Percentiles rank a stretch among this genome's conserved stretches.
Conservation (phyloP, 202 grass and related monocot species). For the Elaeis oleifera region DNA sequence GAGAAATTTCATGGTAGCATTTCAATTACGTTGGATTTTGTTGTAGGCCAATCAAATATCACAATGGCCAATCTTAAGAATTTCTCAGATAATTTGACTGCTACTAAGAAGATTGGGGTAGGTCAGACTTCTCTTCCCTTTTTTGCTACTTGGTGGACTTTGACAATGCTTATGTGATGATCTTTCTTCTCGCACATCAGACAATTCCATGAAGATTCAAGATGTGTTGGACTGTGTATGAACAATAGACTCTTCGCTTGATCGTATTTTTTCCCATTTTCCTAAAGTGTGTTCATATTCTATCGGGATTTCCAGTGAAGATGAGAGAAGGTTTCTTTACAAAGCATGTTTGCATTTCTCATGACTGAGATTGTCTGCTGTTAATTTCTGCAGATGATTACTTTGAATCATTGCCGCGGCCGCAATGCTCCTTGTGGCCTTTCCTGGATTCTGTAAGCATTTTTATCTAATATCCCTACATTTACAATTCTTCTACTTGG, state of each 20-base stretch:
- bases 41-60: slow-evolving; percentile 55
- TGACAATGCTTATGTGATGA: slow-evolving; percentile 41
- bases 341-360: too few relatives aligned
- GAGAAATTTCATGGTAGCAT: slow-evolving; percentile 48
- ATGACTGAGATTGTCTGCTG: too few relatives aligned
- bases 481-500: slow-evolving; percentile 3
- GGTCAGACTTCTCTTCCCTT: slow-evolving; percentile 53
- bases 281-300: too few relatives aligned
- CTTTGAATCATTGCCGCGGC: slow-evolving; percentile 34
- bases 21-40: slow-evolving; percentile 45
- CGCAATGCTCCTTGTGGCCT: slow-evolving; percentile 41
- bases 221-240: too few relatives aligned
- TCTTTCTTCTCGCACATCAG: slow-evolving; percentile 30
- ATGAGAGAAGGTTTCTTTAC: too few relatives aligned
- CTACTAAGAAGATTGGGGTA: slow-evolving; percentile 52
- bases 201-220: slow-evolving; percentile 25
- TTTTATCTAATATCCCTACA: not conserved
- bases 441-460: slow-evolving; percentile 57
- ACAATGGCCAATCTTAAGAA: slow-evolving; percentile 58
- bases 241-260: not conserved
- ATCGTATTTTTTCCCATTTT: too few relatives aligned
- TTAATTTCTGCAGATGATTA: slow-evolving; percentile 35
- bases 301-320: too few relatives aligned
- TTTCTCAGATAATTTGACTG: slow-evolving; percentile 48
- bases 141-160: slow-evolving; percentile 38